Evolutionary conservation across 2,329 filamentous ascomycete genomes (phyloP).

Genomic region (Juglanconis oblonga): DNA sequence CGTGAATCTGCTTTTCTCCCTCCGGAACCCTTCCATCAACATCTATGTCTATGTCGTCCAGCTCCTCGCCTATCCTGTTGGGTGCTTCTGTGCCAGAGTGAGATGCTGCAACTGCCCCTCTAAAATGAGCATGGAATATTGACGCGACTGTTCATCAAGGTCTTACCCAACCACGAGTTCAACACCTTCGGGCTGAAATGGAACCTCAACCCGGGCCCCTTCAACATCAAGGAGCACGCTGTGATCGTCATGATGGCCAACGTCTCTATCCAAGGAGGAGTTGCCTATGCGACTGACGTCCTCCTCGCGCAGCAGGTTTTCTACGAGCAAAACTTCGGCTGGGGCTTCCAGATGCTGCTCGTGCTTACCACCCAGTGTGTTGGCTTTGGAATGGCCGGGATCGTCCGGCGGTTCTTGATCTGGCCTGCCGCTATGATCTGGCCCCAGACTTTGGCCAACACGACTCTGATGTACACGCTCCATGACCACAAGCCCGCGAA

Average conservation of each 20-base stretch:
- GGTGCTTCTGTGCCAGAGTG: conserved; percentile 9
- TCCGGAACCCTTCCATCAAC: conserved; percentile 10
- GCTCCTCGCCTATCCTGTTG: conserved; percentile 10
- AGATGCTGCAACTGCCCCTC: neutral
- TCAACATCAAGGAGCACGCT: conserved; percentile 33
- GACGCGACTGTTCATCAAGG: neutral
- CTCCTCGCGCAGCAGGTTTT: conserved; percentile 43
- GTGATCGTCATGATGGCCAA: conserved; percentile 32
- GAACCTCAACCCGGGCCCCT: conserved; percentile 31
- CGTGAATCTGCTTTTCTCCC: conserved; percentile 14
- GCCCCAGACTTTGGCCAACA: conserved; percentile 59
- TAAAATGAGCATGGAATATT: neutral
- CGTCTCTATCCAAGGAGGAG: conserved; percentile 14
- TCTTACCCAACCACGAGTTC: conserved; percentile 15
- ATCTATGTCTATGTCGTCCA: conserved; percentile 16
- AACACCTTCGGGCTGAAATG: conserved; percentile 25
- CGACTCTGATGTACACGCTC: conserved; percentile 61
- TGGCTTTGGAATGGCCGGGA: conserved; percentile 61
- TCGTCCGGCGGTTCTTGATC: conserved; percentile 58
- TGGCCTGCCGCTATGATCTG: conserved; percentile 64
- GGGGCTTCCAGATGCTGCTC: conserved; percentile 57
- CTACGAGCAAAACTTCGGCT: conserved; percentile 52
- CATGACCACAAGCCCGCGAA: conserved; percentile 58
- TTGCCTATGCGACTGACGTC: conserved; percentile 37
- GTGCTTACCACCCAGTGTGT: conserved; percentile 58